Evolutionary conservation across 208 protist species (phyloP), one percentile per base, ranked within the genome.

Genomic region (Wallacemonas sp.): DNA sequence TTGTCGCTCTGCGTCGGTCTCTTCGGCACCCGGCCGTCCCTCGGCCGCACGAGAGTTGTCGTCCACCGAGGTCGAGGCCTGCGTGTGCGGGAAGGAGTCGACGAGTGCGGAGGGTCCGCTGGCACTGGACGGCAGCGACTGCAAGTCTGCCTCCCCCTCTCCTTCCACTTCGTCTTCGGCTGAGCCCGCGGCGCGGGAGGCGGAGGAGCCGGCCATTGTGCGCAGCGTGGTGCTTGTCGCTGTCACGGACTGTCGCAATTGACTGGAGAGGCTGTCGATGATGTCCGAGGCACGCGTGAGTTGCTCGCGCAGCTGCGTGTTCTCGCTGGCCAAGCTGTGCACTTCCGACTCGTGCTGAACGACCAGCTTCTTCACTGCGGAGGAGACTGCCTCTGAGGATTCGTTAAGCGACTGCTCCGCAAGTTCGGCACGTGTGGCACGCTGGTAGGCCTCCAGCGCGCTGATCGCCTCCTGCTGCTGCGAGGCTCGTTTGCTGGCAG

Each of bases 251-350:
- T 39, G 34, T 34, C 22, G 17, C 1, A 42, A 12, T 3, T 45
- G 21, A 39, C 12, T 13, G 22, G 48, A 54, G 17, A 83, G 54
- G 22, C n/a, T 19, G 22, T 83, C 78, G 63, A 83, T 73, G 21
- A 76, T 21, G 6, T 21, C 27, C 1, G 61, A 44, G 3, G 72
- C 67, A 9, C 65, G 46, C 34, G 53, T 36, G 1, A 83, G 64
- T 27, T 76, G 72, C 3, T 68, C 42, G 50, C 76, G 68, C 52
- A 83, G 57, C n/a, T 34, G 30, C 2, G 41, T 36, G 48, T 79
- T 76, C 15, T 76, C 65, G 13, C 50, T 34, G 12, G 73, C 34
- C 29, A 83, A 44, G 22, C 71, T 29, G 26, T 64, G 37, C 33
- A 79, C 44, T 0, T 50, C 66, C 17, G 38, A 62, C 3, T 53